Evolutionary conservation across 345 rosid genomes (phyloP).

Genomic region (Angophora floribunda): DNA sequence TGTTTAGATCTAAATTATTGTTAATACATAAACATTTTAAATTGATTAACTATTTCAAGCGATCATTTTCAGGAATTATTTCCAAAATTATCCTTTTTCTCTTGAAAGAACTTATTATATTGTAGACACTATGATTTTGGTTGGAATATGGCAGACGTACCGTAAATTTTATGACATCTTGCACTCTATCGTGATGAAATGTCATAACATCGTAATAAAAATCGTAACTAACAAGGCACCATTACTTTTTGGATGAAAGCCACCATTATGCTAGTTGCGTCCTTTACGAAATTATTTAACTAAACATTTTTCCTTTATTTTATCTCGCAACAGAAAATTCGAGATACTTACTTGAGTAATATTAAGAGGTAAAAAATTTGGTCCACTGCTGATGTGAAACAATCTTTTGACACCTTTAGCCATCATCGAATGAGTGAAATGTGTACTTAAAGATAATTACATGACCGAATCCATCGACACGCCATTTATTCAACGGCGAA

Average conservation of each 20-base stretch:
- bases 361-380: background rate
- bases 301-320: background rate
- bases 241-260: background rate
- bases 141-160: background rate
- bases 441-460: background rate
- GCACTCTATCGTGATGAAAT: background rate
- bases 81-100: background rate
- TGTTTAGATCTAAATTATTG: too few relatives aligned
- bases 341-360: background rate
- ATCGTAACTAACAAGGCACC: background rate
- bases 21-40: too few relatives aligned
- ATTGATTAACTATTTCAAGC: background rate
- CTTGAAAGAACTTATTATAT: too few relatives aligned
- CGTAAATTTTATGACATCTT: background rate
- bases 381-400: fast-evolving
- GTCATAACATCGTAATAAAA: background rate
- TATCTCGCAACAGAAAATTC: fast-evolving
- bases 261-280: background rate
- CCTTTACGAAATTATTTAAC: background rate
- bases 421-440: fast-evolving
- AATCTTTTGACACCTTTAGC: background rate
- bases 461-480: background rate
- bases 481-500: fast-evolving
- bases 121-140: background rate
- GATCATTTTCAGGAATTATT: too few relatives aligned